Base-by-base conservation (phyloP, 495 filamentous ascomycete genomes). In the Trichocladium uniseriatum region DNA sequence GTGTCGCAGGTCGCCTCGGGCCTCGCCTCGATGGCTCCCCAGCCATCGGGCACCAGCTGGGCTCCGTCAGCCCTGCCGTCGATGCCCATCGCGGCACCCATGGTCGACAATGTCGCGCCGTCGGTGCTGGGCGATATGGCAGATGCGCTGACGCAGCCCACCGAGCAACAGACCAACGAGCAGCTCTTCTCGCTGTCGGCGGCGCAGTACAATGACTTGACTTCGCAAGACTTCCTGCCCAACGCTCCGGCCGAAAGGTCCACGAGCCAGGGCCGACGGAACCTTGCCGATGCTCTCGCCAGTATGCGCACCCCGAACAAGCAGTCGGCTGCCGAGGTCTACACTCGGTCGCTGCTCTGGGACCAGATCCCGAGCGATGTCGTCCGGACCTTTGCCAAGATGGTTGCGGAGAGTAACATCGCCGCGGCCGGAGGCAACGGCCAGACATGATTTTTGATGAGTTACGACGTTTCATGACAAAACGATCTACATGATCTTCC, bases 311-410 rank as follows among this genome's bases (percentile, higher is more conserved):
- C 69, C 62, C 70, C 72, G 52, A 75, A 72, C 58, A 81, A 84
- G 59, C 72, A 79, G 48, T 77, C 75, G 43, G 45, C 49, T 45
- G 87, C 86, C 24, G 89, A 94, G 58, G 87, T 96, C 36, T 95
- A 97, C 69, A 92, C 88, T 22, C 76, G 91, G 24, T 92, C 87
- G 42, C 76, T 98, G 50, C 82, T 98, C 57, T 96, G 89, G 89
- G 89, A 95, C 59, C 83, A 85, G 62, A 86, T 98, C 52, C 89
- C 94, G 38, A 73, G 80, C 53, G 89, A 98, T 60, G 87, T 96
- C 38, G 90, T 98, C 43, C 80, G 82, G 49, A 86, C 91, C 67
- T 98, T 97, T 70, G 84, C 83, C 57, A 82, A 86, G 61, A 87
- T 95, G 80, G 87, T 92, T 51, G 77, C 79, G 65, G 75, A 84